Evolutionary conservation across 345 rosid species (phyloP).

Genomic region (Salix brachista): DNA sequence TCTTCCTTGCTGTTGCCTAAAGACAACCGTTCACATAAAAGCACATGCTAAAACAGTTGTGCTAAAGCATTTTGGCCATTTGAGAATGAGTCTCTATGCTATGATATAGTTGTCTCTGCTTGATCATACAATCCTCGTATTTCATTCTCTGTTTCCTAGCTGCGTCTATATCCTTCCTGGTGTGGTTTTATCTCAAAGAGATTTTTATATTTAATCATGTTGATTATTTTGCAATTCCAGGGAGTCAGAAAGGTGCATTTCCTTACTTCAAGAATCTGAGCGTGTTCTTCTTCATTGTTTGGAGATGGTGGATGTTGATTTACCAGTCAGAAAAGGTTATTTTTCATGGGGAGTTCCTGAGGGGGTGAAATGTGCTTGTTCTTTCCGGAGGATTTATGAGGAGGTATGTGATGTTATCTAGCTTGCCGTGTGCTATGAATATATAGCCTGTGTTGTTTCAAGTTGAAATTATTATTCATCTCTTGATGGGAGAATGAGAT

Average conservation of each 20-base stretch:
- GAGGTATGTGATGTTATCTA: constrained; percentile 53
- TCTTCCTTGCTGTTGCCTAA: not conserved
- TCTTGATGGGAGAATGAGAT: too few species aligned
- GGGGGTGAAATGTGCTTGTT: constrained; percentile 67
- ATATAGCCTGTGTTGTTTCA: too few species aligned
- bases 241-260: constrained; percentile 58
- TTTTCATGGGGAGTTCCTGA: constrained; percentile 55
- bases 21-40: too few species aligned
- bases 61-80: not conserved
- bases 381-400: constrained; percentile 82
- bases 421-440: not conserved
- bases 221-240: constrained; percentile 33
- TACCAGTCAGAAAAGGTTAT: constrained; percentile 25
- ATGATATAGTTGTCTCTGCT: not conserved
- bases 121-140: not conserved
- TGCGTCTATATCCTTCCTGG: not conserved
- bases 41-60: not conserved
- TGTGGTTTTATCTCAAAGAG: not conserved
- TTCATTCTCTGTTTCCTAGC: not conserved
- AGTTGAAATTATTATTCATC: too few species aligned
- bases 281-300: constrained; percentile 61
- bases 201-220: not conserved
- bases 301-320: constrained; percentile 50
- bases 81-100: not conserved
- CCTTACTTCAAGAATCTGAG: constrained; percentile 68